Conservation (phyloP, 305 asterid genomes). For the Rubia occidens region DNA sequence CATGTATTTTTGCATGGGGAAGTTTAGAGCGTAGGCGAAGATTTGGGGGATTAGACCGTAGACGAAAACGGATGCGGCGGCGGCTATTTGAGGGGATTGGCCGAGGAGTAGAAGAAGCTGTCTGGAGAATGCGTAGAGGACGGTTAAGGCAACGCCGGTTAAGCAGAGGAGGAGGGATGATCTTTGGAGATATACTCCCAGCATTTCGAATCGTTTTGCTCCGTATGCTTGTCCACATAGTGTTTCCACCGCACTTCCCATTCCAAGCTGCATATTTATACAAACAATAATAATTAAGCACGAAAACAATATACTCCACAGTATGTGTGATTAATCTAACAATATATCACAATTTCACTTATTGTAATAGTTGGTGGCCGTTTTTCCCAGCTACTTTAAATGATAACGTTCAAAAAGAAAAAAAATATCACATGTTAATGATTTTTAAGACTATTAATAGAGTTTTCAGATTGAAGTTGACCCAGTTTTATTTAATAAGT, state of each 20-base stretch:
- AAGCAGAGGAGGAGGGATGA: constrained; percentile 14
- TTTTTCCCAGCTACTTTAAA: too few species aligned
- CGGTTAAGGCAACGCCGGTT: constrained; percentile 11
- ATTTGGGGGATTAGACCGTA: constrained; percentile 25
- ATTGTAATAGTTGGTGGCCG: too few species aligned
- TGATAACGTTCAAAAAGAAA: too few species aligned
- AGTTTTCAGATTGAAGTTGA: too few species aligned
- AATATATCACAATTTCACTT: too few species aligned
- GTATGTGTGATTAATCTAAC: too few species aligned
- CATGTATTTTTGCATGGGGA: constrained; percentile 23
- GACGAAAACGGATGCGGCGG: constrained; percentile 17
- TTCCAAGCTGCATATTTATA: constrained; percentile 16
- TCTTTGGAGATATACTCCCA: constrained; percentile 25
- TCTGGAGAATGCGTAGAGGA: constrained; percentile 17
- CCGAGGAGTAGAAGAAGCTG: constrained; percentile 19
- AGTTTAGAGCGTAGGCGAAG: constrained; percentile 21
- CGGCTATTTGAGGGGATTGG: constrained; percentile 18
- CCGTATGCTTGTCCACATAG: constrained; percentile 27
- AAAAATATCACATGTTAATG: too few species aligned
- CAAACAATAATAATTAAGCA: background rate
- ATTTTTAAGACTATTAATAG: too few species aligned
- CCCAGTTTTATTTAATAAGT: too few species aligned
- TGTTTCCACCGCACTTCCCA: constrained; percentile 29
- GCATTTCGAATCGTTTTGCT: constrained; percentile 18
- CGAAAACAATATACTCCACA: too few species aligned